Conservation (phyloP, 768 basidiomycete genomes). For the Rhodotorula toruloides region DNA sequence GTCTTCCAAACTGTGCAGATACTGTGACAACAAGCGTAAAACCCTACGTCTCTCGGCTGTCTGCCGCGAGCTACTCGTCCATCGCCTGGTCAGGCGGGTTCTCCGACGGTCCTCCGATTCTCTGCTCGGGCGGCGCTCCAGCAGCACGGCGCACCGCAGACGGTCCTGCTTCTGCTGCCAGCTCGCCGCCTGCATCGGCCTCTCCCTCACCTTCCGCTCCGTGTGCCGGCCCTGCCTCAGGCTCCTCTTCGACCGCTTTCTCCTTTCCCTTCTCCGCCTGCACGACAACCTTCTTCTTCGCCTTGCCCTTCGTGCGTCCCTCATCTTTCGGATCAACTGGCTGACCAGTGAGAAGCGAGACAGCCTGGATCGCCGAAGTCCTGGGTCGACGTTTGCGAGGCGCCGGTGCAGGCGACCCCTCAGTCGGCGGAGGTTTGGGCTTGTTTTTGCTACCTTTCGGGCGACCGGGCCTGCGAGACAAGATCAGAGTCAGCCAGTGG, state of each 20-base stretch:
- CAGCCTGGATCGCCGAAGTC: too few relatives aligned
- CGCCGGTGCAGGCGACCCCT: too few relatives aligned
- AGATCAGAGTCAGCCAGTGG: not conserved
- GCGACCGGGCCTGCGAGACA: not conserved
- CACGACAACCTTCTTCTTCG: not conserved
- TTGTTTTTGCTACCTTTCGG: slow-evolving; percentile 13
- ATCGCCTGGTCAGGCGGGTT: too few relatives aligned
- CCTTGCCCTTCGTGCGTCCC: not conserved
- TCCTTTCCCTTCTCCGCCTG: not conserved
- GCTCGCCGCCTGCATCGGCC: not conserved
- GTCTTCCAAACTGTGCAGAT: too few relatives aligned
- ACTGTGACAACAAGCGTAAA: too few relatives aligned
- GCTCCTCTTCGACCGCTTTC: not conserved
- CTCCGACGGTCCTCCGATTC: too few relatives aligned
- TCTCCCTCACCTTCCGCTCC: not conserved
- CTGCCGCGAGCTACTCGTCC: too few relatives aligned
- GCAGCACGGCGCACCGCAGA: too few relatives aligned
- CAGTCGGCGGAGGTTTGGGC: not conserved
- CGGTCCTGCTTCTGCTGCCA: too few relatives aligned
- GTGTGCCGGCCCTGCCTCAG: not conserved
- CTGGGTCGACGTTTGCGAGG: not conserved
- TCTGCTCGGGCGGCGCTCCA: too few relatives aligned
- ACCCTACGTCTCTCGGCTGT: too few relatives aligned
- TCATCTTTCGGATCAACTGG: not conserved
- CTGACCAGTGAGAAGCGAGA: too few relatives aligned